Base-by-base conservation (phyloP, 306 rosid genomes). In the Cucurbita maxima region DNA sequence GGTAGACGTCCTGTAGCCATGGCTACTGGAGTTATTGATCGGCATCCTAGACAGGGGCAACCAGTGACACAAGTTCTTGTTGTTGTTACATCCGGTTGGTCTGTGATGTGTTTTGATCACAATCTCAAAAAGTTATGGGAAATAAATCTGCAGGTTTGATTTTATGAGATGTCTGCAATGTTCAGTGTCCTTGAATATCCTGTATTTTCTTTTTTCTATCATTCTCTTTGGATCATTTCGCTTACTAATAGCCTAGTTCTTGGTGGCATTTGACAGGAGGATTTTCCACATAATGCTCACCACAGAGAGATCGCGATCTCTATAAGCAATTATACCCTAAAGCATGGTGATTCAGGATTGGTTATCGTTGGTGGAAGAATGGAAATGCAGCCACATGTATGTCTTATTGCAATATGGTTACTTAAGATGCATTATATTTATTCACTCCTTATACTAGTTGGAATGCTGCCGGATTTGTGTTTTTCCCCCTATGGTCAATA, bases 51-150 rank as follows among this genome's bases (percentile, higher is more conserved):
- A 82, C 83, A 82, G 0, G 99, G 93, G 37, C 91, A 81, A 76
- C 88, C 84, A 0, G 87, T 81, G 68, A 89, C 89, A 73, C 96
- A 86, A 80, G 99, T 95, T 80, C 82, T 91, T 74, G 97, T 95
- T 8, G 99, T 91, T 16, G 97, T 95, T 53, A 95, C 99, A 5
- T 91, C 97, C 0, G 99, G 93, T 75, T 95, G 99, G 99, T 89
- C 87, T 12, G 91, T 95, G 19, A 88, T 95, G 99, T 95, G 99
- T 81, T 95, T 91, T 16, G 99, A 95, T 81, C 91, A 96, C 77
- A 95, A 95, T 82, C 96, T 89, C 77, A 84, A 83, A 10, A 91
- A 87, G 89, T 80, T 95, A 58, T 95, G 99, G 99, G 97, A 95
- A 77, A 85, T 83, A 56, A 91, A 86, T 82, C 83, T 95, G 81